These are phyloP conservation scores for Cryphonectria naterciae DNA, from an alignment of 2,329 filamentous ascomycete genomes.

Conservation along the genomic window DNA sequence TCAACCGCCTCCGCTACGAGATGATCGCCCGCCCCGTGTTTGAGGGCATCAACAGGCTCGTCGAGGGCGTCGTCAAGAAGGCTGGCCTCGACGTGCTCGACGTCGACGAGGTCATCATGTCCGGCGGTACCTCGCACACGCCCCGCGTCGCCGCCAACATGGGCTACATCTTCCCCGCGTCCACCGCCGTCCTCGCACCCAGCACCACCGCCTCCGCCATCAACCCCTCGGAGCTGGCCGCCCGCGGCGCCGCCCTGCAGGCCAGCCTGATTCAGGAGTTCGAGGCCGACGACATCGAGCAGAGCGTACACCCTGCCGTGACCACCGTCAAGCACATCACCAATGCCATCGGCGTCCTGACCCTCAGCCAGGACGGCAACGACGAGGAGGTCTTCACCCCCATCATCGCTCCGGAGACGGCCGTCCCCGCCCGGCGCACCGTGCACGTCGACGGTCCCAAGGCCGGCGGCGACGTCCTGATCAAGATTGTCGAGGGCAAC, in stretches of 20 bases:
- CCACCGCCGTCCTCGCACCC: slow-evolving; percentile 79
- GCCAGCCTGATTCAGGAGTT: slow-evolving; percentile 94
- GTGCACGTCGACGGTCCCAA: slow-evolving; percentile 77
- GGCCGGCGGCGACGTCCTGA: slow-evolving; percentile 82
- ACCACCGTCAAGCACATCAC: slow-evolving; percentile 90
- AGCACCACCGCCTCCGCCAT: slow-evolving; percentile 77
- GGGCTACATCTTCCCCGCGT: slow-evolving; percentile 77
- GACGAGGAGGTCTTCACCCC: slow-evolving; percentile 79
- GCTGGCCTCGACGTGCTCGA: slow-evolving; percentile 90
- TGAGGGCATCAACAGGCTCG: slow-evolving; percentile 81
- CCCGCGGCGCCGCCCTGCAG: slow-evolving; percentile 92
- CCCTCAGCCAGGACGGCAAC: slow-evolving; percentile 57
- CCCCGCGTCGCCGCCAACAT: slow-evolving; percentile 89
- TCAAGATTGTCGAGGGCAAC: slow-evolving; percentile 86
- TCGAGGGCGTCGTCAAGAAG: slow-evolving; percentile 87
- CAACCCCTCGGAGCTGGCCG: slow-evolving; percentile 90
- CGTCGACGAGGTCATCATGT: slow-evolving; percentile 91
- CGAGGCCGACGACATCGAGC: slow-evolving; percentile 89
- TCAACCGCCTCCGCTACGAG: slow-evolving; percentile 94
- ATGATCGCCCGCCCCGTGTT: slow-evolving; percentile 86
- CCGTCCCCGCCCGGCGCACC: slow-evolving; percentile 84
- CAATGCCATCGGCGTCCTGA: slow-evolving; percentile 85
- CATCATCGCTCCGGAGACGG: slow-evolving; percentile 83
- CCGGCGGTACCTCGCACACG: slow-evolving; percentile 89
- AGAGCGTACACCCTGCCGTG: slow-evolving; percentile 93